Base-by-base conservation (phyloP, 1,284 basidiomycete genomes). In the Sanghuangporus weigelae region DNA sequence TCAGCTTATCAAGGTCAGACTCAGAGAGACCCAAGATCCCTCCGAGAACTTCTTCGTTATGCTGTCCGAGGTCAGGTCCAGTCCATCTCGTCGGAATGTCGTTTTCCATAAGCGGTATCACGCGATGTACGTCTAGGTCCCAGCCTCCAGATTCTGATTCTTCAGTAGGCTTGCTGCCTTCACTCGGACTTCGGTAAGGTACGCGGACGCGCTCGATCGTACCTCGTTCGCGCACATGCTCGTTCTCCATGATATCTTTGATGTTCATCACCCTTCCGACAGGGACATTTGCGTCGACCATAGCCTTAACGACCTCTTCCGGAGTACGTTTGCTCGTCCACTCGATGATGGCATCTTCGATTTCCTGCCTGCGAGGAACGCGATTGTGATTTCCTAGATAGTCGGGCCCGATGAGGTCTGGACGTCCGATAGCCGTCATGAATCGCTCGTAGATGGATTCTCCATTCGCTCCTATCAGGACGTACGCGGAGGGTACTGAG, bases 381-480 rank as follows among this genome's bases (percentile, higher is more conserved):
- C 87, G 83, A 64, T 85, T 79, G 51, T 83, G 80, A 70, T 89
- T 89, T n/a, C 84, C 81, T 56, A 78, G 75, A 68, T 82, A 87
- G 3, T 69, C 67, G 2, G 83, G 78, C 0, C 85, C 84, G 1
- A 76, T 78, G 64, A 89, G 81, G 72, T 89, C 87, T 2, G 77
- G 68, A 2, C 86, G 81, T 8, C 76, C 79, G 64, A 89, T 82
- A 53, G 77, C 77, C 44, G 71, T 71, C 87, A 89, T 89, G 65
- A 89, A 76, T 4, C 84, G 81, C 62, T 75, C 79, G 75, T 89
- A 89, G 69, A 89, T 80, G 1, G 84, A 80, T 71, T 89, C 87
- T 0, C 84, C 85, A 68, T 89, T 89, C 19, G 84, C 86, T 39
- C 86, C 86, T 69, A 89, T 86, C 67, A 89, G 84, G 60, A 88